These are phyloP conservation scores for Oropetium thomaeum DNA, from an alignment of 176 grass and related monocot species.

Conservation along the genomic window DNA sequence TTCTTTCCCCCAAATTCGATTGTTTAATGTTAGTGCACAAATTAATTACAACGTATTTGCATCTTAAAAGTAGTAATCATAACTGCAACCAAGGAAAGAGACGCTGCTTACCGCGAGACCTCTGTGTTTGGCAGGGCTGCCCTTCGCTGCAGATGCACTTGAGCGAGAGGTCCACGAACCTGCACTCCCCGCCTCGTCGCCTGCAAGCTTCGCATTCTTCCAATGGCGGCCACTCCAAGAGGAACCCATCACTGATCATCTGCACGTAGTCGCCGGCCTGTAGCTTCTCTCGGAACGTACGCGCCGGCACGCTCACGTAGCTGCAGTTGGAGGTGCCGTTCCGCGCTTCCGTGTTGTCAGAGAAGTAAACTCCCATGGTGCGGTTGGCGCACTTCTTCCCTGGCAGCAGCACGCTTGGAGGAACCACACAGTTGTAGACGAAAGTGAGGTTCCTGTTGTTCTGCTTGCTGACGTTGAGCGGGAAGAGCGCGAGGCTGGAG, in stretches of 20 bases:
- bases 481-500: conserved; percentile 1
- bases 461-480: neutral
- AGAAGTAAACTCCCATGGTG: neutral
- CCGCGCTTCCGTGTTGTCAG: neutral
- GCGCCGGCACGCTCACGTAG: conserved; percentile 16
- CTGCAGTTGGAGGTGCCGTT: neutral
- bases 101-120: neutral
- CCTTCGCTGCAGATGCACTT: conserved; percentile 42
- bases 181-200: conserved; percentile 37
- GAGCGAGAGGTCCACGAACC: conserved; percentile 12
- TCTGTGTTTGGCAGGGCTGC: neutral
- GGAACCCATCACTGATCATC: conserved; percentile 37
- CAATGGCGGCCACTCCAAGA: neutral
- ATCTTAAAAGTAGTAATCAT: neutral
- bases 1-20: neutral
- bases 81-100: neutral
- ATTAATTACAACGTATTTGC: neutral
- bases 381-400: rapidly evolving
- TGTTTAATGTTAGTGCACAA: neutral
- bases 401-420: rapidly evolving
- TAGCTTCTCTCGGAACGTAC: neutral
- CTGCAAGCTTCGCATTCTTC: conserved; percentile 21
- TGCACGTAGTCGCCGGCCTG: neutral
- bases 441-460: conserved; percentile 37
- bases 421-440: conserved; percentile 28